Conservation (phyloP, 306 rosid genomes). For the Potentilla sterilis region DNA sequence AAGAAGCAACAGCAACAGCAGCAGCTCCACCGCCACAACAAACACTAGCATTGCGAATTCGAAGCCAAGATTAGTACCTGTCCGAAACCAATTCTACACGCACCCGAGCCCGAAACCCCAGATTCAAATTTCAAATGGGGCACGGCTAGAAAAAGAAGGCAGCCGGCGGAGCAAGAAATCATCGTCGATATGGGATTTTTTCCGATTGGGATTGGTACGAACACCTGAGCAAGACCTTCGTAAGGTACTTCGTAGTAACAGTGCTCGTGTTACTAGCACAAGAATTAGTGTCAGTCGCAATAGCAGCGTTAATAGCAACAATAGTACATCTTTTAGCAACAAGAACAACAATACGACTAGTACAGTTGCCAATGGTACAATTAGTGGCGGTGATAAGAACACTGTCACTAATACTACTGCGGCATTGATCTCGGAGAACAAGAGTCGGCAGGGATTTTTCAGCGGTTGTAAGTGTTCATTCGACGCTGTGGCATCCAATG, state of each 20-base stretch:
- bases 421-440: constrained; percentile 19
- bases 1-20: constrained; percentile 34
- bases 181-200: constrained; percentile 68
- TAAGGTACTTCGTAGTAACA: constrained; percentile 40
- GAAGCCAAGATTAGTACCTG: constrained; percentile 21
- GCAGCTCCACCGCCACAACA: constrained; percentile 23
- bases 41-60: constrained; percentile 20
- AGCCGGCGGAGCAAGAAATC: constrained; percentile 45
- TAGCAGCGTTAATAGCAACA: constrained; percentile 37
- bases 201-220: constrained; percentile 67
- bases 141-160: constrained; percentile 32
- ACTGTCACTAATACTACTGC: background rate
- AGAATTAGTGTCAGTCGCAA: constrained; percentile 42
- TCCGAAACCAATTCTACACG: constrained; percentile 58
- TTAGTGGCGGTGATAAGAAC: background rate
- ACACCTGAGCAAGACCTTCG: constrained; percentile 68
- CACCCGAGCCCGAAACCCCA: constrained; percentile 88
- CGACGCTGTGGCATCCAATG: constrained; percentile 41
- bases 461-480: constrained; percentile 67
- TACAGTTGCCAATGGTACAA: background rate
- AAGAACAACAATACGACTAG: background rate
- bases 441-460: constrained; percentile 36
- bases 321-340: constrained; percentile 1
- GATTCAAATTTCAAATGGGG: constrained; percentile 23
- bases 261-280: constrained; percentile 14